Conservation (phyloP, 306 rosid species). For the Prinsepia uniflora region DNA sequence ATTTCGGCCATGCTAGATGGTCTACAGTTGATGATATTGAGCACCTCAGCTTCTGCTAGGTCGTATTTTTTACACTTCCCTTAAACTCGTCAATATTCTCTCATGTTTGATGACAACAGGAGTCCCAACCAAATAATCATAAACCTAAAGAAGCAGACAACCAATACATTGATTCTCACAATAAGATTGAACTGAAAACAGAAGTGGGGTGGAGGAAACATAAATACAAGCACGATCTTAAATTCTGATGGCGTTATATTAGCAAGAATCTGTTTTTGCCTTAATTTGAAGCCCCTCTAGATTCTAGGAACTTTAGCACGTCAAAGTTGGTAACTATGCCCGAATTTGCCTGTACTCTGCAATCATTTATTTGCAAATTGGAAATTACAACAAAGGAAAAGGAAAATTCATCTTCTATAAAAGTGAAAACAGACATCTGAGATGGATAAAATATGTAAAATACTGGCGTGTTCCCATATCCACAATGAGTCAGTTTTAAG, state of each 20-base stretch:
- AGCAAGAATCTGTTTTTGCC: constrained; percentile 57
- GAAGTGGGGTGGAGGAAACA: not conserved
- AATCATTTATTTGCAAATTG: not conserved
- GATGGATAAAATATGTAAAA: not conserved
- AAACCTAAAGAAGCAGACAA: constrained; percentile 41
- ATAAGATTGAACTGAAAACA: not conserved
- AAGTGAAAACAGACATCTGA: not conserved
- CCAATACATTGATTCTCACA: not conserved
- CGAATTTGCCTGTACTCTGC: constrained; percentile 54
- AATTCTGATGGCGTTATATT: constrained; percentile 58
- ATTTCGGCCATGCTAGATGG: constrained; percentile 47
- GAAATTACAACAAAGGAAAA: not conserved
- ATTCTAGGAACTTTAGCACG: constrained; percentile 60
- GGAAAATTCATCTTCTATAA: not conserved
- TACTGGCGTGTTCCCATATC: not conserved
- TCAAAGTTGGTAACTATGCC: constrained; percentile 67
- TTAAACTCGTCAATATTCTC: constrained; percentile 49
- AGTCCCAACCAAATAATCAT: constrained; percentile 58
- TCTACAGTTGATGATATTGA: constrained; percentile 63
- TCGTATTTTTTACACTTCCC: constrained; percentile 40
- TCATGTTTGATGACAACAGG: constrained; percentile 53
- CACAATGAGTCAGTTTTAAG: not conserved
- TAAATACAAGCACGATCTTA: constrained; percentile 42
- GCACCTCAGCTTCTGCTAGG: constrained; percentile 69
- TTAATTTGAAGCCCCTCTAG: constrained; percentile 70